A percentile compares a stretch with the other conserved stretches of the same genome.
Conservation (phyloP, 805 yeast genomes). For the Pichia kluyveri region DNA sequence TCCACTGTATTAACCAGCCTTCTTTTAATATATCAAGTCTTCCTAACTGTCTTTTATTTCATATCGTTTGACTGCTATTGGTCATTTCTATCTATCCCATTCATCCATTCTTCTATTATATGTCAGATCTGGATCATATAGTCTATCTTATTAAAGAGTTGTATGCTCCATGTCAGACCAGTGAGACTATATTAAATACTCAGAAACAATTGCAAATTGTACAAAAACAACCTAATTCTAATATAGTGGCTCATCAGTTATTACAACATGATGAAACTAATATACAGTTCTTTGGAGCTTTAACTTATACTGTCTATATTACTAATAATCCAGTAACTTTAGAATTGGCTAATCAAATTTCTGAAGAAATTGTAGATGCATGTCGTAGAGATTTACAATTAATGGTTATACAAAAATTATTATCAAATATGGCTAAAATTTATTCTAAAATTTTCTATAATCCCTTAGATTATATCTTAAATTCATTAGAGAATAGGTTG, state of each 20-base stretch:
- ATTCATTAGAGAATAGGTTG: neutral
- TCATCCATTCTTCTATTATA: too few species aligned
- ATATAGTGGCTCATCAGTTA: constrained; percentile 46
- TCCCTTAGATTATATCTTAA: constrained; percentile 24
- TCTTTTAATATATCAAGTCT: too few species aligned
- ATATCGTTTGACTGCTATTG: too few species aligned
- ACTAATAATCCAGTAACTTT: constrained; percentile 5
- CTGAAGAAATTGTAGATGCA: constrained; percentile 5
- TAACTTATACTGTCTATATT: constrained; percentile 54
- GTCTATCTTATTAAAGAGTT: constrained; percentile 30
- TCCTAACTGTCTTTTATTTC: too few species aligned
- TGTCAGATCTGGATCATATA: neutral
- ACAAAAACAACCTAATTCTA: constrained; percentile 51
- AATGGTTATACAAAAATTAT: constrained; percentile 8
- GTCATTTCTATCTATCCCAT: too few species aligned
- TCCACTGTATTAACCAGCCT: too few species aligned
- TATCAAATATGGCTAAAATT: constrained; percentile 8
- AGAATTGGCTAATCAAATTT: neutral
- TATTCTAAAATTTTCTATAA: constrained; percentile 26
- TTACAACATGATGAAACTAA: constrained; percentile 33
- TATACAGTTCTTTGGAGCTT: constrained; percentile 72
- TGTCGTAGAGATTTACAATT: constrained; percentile 1
- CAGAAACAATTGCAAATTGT: constrained; percentile 50
- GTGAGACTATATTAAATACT: constrained; percentile 29
- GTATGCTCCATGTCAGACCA: constrained; percentile 32